Evolutionary conservation across 2,329 filamentous ascomycete genomes (phyloP), one percentile per base, ranked within the genome.

Genomic region (Ophiosphaerella korrae): DNA sequence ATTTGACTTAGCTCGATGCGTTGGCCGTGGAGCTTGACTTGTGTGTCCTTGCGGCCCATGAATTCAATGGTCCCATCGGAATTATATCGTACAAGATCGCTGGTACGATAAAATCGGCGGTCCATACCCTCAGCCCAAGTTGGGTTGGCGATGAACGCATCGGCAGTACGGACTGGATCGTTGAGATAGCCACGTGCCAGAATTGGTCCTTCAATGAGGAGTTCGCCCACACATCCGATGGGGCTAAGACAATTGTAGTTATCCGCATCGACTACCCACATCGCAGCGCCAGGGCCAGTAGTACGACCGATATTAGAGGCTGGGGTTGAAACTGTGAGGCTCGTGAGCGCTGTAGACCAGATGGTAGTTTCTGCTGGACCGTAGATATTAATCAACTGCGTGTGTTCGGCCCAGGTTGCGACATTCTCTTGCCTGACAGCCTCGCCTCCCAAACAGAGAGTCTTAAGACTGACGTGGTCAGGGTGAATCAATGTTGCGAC

Each of bases 171-270:
- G 21, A 42, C 52, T 14, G 58, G 21, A 44, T 55, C 48, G 11
- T 64, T 60, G 11, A 68, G 57, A 41, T 68, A 68, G 13, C 56
- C 61, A 13, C 62, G 55, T 7, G 64, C 67, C 1, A 75, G 55
- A n/a, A 66, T 78, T 0, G 79, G 79, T 0, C 83, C 82, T 56
- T 85, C 82, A 18, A 87, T 78, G 4, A 84, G 74, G 2, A 87
- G 71, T 61, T 86, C 84, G 11, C 65, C 66, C 6, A 55, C 41
- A n/a, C 13, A 37, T 12, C 58, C 57, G 5, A 57, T 36, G 0
- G 57, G 55, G 11, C 64, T 51, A 2, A 61, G 42, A 1, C 23
- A 26, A 8, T 58, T 33, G 18, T 50, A 36, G 13, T 58, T 35
- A 1, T 43, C 3, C 5, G 32, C 18, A 13, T 66, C 50, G 0